Percentiles rank a stretch among this genome's conserved stretches.
phyloP scores from a whole-genome alignment of 202 grass and related monocot genomes.

The Carex arenaria region DNA sequence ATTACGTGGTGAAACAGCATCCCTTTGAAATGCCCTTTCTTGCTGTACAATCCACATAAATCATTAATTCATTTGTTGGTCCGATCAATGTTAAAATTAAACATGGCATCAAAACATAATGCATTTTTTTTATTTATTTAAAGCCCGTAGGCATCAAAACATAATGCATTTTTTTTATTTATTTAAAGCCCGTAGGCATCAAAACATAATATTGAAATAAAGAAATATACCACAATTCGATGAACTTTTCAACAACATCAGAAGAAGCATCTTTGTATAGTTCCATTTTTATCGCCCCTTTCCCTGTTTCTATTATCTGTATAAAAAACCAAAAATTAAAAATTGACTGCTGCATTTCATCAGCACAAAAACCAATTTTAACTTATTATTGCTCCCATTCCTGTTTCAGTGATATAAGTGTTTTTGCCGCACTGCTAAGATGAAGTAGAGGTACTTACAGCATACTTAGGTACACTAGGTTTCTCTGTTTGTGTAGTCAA shows the following conservation, averaged over 20 bases:
- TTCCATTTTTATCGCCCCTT: constrained; percentile 81
- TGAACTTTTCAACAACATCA: constrained; percentile 71
- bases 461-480: constrained; percentile 45
- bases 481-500: constrained; percentile 41
- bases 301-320: constrained; percentile 71
- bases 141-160: background rate
- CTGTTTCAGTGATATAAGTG: background rate
- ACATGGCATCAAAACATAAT: background rate
- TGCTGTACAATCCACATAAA: constrained; percentile 44
- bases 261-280: constrained; percentile 78
- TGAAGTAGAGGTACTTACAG: constrained; percentile 42
- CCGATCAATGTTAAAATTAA: constrained; percentile 8
- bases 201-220: constrained; percentile 17
- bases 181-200: background rate
- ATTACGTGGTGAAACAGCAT: constrained; percentile 93
- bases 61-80: constrained; percentile 1
- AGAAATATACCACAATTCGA: constrained; percentile 62
- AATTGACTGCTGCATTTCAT: constrained; percentile 5
- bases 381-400: background rate
- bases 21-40: constrained; percentile 82
- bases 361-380: background rate
- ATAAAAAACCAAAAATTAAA: constrained; percentile 20
- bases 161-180: too few relatives aligned
- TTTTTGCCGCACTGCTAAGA: background rate
- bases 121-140: too few relatives aligned